Conservation (phyloP, 2,329 filamentous ascomycete species). For the Thielaviopsis populi region DNA sequence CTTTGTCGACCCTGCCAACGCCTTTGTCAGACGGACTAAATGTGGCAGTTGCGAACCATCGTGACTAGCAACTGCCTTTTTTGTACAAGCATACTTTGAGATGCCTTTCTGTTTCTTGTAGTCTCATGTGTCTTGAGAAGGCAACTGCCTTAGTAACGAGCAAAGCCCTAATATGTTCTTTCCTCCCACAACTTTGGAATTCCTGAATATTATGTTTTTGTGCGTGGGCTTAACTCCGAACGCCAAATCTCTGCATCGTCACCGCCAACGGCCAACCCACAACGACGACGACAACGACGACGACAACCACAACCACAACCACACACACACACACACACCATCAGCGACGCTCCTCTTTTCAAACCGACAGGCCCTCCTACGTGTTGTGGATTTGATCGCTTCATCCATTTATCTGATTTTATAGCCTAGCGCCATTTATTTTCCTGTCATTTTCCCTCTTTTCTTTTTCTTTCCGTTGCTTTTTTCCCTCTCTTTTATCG, state of each 20-base stretch:
- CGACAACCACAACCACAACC: neutral
- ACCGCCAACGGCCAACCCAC: neutral
- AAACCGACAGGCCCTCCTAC: neutral
- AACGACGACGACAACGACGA: neutral
- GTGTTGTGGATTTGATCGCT: neutral
- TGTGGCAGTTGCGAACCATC: neutral
- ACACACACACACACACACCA: neutral
- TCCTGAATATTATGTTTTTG: neutral
- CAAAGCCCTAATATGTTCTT: neutral
- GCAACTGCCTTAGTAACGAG: neutral
- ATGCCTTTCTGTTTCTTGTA: neutral
- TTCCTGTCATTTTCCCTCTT: too few relatives aligned
- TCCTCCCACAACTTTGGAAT: neutral
- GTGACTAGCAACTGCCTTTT: neutral
- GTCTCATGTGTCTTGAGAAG: neutral
- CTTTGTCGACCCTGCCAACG: neutral
- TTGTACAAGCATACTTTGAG: neutral
- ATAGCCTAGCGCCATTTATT: neutral
- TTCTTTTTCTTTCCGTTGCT: neutral
- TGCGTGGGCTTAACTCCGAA: neutral
- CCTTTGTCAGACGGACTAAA: neutral
- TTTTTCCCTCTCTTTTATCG: neutral
- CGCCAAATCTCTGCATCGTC: neutral
- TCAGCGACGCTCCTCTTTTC: neutral
- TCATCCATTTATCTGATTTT: constrained; percentile 3